Percentiles rank a stretch among this genome's conserved stretches.
phyloP scores from a whole-genome alignment of 805 yeast species.

The Candida suzukii region DNA sequence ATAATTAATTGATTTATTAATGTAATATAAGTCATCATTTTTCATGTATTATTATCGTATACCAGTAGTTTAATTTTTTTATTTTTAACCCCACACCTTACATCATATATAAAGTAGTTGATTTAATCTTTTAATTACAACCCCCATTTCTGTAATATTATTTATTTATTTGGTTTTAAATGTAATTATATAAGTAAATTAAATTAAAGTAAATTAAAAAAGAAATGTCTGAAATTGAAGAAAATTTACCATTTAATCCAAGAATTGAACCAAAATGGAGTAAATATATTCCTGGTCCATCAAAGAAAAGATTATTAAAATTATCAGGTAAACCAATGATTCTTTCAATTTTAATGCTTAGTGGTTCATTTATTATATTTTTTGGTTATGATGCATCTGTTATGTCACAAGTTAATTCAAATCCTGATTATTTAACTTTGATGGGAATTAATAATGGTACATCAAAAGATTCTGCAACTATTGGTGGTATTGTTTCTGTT shows the following conservation, averaged over 20 bases:
- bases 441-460: constrained; percentile 4
- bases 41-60: no score
- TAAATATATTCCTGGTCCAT: constrained; percentile 3
- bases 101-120: no score
- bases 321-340: constrained; percentile 2
- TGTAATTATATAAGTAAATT: no score
- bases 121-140: no score
- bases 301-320: background rate
- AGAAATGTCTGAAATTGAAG: no score
- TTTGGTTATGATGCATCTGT: constrained; percentile 41
- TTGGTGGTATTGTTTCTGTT: constrained; percentile 39
- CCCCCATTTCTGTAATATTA: no score
- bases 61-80: no score
- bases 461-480: constrained; percentile 6
- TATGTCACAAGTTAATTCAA: constrained; percentile 33
- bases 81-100: no score
- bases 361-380: constrained; percentile 4
- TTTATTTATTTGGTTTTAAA: no score
- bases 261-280: background rate
- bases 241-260: constrained; percentile 1
- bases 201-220: no score
- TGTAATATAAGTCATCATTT: no score
- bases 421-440: constrained; percentile 5
- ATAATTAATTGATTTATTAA: no score
- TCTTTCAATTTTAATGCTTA: background rate